A percentile compares a stretch with the other conserved stretches of the same genome.
Evolutionary conservation across 164 flowering plant species (phyloP).

Genomic region (Protea cynaroides): DNA sequence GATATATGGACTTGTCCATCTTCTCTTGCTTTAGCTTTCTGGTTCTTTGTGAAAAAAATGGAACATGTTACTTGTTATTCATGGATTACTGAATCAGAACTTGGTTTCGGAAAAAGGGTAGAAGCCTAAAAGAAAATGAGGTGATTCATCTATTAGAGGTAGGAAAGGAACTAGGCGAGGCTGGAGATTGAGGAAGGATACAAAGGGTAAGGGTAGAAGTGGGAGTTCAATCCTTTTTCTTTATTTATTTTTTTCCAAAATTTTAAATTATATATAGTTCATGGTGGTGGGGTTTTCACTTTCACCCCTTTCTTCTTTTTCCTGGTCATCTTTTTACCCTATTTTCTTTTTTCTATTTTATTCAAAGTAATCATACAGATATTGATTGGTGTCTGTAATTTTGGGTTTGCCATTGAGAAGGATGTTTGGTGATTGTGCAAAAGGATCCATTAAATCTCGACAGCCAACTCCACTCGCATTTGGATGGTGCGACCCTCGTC

Average conservation of each 20-base stretch:
- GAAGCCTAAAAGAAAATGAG: too few species aligned
- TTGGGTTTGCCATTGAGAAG: conserved; percentile 5
- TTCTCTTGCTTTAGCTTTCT: conserved; percentile 3
- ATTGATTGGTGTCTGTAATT: conserved; percentile 4
- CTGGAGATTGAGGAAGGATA: background rate
- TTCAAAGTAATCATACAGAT: background rate
- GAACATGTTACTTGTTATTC: background rate
- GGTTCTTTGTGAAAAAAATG: conserved; percentile 6
- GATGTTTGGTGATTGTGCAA: background rate
- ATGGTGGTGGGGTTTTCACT: conserved; percentile 5
- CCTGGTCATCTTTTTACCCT: too few species aligned
- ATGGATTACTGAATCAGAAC: background rate
- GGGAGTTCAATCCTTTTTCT: too few species aligned
- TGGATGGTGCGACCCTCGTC: too few species aligned
- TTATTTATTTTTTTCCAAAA: background rate
- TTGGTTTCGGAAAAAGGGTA: background rate
- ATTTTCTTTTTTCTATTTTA: background rate
- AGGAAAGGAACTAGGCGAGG: background rate
- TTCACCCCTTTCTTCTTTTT: background rate
- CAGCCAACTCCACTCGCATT: too few species aligned
- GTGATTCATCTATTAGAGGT: too few species aligned
- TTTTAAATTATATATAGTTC: conserved; percentile 15
- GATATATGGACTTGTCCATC: background rate
- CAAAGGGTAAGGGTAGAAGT: too few species aligned
- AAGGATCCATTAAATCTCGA: too few species aligned